These are phyloP conservation scores for Ascobolus immersus DNA, from an alignment of 495 filamentous ascomycete species.

Conservation along the genomic window DNA sequence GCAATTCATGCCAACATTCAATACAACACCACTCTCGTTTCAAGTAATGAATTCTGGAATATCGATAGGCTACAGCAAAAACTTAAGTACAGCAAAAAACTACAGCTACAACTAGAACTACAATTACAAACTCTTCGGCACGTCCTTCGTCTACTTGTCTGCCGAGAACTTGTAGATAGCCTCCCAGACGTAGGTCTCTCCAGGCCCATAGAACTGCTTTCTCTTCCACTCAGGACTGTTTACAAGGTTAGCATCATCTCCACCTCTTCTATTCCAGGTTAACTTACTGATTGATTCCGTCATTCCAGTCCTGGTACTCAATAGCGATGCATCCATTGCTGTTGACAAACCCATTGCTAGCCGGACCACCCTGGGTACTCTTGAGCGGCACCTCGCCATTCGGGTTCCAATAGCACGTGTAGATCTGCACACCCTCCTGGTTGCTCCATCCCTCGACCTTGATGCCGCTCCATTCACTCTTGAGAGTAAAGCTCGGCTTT, in stretches of 20 bases:
- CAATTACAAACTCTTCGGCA: too few species aligned
- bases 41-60: too few species aligned
- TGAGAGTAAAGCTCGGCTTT: too few species aligned
- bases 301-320: conserved; percentile 44
- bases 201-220: conserved; percentile 17
- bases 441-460: conserved; percentile 43
- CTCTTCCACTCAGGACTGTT: conserved; percentile 11
- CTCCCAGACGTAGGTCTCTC: conserved; percentile 17
- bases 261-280: conserved; percentile 10
- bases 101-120: too few species aligned
- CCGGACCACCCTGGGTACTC: conserved; percentile 37
- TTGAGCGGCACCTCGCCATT: conserved; percentile 26
- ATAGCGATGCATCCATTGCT: conserved; percentile 35
- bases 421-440: conserved; percentile 45
- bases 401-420: conserved; percentile 33
- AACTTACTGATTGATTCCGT: conserved; percentile 60
- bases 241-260: too few species aligned
- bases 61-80: too few species aligned
- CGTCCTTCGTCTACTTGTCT: too few species aligned
- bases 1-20: too few species aligned
- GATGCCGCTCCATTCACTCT: conserved; percentile 37
- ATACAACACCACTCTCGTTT: too few species aligned
- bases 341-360: conserved; percentile 21
- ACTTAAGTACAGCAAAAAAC: too few species aligned
- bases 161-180: conserved; percentile 14